These are phyloP conservation scores for Tephrocybe sp. DNA, from an alignment of 768 basidiomycete genomes.

Conservation along the genomic window DNA sequence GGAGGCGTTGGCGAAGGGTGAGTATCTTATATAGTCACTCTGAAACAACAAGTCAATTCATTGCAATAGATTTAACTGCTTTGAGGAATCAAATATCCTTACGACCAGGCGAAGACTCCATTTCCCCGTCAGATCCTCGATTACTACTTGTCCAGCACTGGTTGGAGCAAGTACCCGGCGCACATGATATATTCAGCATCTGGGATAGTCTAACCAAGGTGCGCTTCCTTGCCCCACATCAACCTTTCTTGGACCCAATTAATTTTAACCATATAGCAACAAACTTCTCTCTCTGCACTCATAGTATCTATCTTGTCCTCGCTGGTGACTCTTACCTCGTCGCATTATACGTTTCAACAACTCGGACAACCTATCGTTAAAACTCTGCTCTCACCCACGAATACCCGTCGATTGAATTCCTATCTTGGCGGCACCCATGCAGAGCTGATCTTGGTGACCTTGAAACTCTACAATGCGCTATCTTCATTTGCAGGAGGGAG, in stretches of 20 bases:
- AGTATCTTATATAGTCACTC: slow-evolving; percentile 20
- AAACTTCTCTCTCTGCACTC: slow-evolving; percentile 41
- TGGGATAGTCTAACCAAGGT: slow-evolving; percentile 60
- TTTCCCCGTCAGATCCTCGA: slow-evolving; percentile 58
- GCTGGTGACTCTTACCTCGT: slow-evolving; percentile 59
- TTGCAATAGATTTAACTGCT: slow-evolving; percentile 39
- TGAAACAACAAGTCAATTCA: slow-evolving; percentile 10
- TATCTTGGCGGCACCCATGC: slow-evolving; percentile 61
- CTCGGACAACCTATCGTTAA: slow-evolving; percentile 64
- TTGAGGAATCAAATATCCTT: slow-evolving; percentile 65
- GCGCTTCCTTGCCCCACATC: slow-evolving; percentile 16
- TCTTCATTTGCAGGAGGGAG: slow-evolving; percentile 63
- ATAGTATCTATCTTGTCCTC: slow-evolving; percentile 55
- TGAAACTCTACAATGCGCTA: slow-evolving; percentile 63
- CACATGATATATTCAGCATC: slow-evolving; percentile 57
- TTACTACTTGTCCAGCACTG: slow-evolving; percentile 59
- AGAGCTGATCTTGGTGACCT: slow-evolving; percentile 61
- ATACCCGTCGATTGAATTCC: slow-evolving; percentile 55
- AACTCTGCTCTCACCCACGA: slow-evolving; percentile 51
- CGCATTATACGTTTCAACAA: slow-evolving; percentile 66
- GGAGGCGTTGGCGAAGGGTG: slow-evolving; percentile 26
- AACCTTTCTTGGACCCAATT: neutral
- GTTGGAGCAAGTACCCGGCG: slow-evolving; percentile 56
- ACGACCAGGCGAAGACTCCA: slow-evolving; percentile 41
- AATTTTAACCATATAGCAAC: slow-evolving; percentile 30